phyloP scores from a whole-genome alignment of 1,284 basidiomycete genomes.

The Caloboletus inedulis region DNA sequence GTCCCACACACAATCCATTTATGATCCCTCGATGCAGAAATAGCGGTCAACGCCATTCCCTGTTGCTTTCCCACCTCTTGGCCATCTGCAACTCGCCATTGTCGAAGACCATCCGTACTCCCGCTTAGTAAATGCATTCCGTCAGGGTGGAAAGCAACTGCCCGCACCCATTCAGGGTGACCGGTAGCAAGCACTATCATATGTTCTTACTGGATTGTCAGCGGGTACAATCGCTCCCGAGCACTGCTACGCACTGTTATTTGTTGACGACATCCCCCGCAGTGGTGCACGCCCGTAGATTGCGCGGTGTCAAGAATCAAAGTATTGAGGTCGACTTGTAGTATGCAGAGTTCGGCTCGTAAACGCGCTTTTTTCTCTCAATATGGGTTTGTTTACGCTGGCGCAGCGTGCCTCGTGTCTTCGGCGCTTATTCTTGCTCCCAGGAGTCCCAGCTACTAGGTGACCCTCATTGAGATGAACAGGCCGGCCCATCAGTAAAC shows the following conservation, averaged over 20 bases:
- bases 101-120: neutral
- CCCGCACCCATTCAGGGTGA: fast-evolving
- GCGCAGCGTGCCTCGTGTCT: no score
- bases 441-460: constrained; percentile 30
- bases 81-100: neutral
- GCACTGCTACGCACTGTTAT: no score
- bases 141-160: neutral
- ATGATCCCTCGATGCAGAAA: neutral
- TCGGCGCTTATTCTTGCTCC: no score
- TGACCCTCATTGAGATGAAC: no score
- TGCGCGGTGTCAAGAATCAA: neutral
- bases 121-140: neutral
- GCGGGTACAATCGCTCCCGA: neutral
- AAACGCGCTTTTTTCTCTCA: neutral
- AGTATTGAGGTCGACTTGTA: neutral
- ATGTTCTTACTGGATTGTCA: neutral
- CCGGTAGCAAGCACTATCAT: neutral
- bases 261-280: neutral
- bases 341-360: neutral
- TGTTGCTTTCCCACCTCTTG: neutral
- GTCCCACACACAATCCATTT: neutral
- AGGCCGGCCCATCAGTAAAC: no score
- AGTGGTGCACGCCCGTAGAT: neutral
- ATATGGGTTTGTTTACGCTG: no score
- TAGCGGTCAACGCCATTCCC: neutral